Base-by-base conservation (phyloP, 2,329 filamentous ascomycete species). In the Colletotrichum trifolii region DNA sequence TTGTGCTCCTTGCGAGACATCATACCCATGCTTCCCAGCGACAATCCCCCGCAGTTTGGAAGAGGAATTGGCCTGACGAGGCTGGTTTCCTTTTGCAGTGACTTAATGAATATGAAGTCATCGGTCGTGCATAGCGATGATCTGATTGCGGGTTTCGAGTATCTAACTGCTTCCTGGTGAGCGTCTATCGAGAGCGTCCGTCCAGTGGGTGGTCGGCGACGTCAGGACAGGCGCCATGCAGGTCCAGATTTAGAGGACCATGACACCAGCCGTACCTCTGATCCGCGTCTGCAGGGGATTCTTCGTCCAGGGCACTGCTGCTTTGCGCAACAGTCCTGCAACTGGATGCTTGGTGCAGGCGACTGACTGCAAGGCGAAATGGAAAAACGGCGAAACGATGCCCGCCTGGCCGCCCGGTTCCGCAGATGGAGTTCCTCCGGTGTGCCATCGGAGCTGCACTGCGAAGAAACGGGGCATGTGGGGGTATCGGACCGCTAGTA, bases 1-100 rank as follows among this genome's bases (percentile, higher is more conserved):
- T 68, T 68, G 60, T 39, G 56, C 54, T 64, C 55, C 64, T 49
- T 54, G 13, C 10, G 36, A 53, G 58, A 65, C 52, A 62, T 15
- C 46, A 40, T 42, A 65, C 40, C 62, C 62, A 56, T 56, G 58
- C 62, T 43, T 25, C 46, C 52, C 12, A 55, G 58, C 42, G 58
- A 62, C 25, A 42, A 65, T 65, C 52, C 62, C 62, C 52, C 58
- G 59, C 62, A 62, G 62, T 52, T n/a, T 45, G 25, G 53, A 55
- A 34, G 40, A 38, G 38, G 50, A 52, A 52, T 56, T 17, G 40
- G 38, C 7, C 34, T 43, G 48, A 39, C 54, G 60, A 64, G 60
- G 52, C 62, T 62, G 58, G n/a, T 54, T 60, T 33, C 25, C 8
- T 15, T 17, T 42, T 11, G 35, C 49, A 47, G 46, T 45, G 11